A percentile compares a stretch with the other conserved stretches of the same genome.
phyloP scores from a whole-genome alignment of 2,329 filamentous ascomycete species.

The Sordariomycetes sp. region DNA sequence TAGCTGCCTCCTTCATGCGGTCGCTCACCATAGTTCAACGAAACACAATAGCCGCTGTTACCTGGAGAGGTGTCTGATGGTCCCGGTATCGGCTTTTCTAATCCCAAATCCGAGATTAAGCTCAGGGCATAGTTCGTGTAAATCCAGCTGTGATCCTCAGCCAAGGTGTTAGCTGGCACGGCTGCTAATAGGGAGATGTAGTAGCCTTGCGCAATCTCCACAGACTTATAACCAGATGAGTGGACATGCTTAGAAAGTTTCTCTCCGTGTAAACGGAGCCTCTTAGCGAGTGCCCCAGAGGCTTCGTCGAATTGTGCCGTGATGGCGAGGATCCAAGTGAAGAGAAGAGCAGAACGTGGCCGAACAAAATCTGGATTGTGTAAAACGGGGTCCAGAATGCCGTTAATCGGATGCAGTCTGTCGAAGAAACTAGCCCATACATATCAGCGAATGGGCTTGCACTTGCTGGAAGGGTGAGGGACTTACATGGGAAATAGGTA shows the following conservation, averaged over 20 bases:
- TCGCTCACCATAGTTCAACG: too few relatives aligned
- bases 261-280: constrained; percentile 1
- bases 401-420: not conserved
- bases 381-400: constrained; percentile 1
- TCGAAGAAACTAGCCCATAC: constrained; percentile 1
- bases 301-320: constrained; percentile 1
- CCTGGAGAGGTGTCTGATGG: too few relatives aligned
- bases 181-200: constrained; percentile 1
- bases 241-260: constrained; percentile 2
- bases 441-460: not conserved
- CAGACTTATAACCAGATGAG: not conserved
- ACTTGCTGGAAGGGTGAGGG: not conserved
- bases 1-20: too few relatives aligned
- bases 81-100: not conserved
- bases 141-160: not conserved
- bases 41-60: too few relatives aligned
- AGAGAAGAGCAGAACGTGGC: constrained; percentile 1
- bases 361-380: constrained; percentile 1
- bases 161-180: not conserved
- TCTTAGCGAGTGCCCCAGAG: not conserved
- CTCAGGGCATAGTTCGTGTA: not conserved
- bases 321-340: constrained; percentile 1
- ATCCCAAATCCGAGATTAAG: constrained; percentile 1
- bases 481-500: constrained; percentile 3
- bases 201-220: constrained; percentile 1